Evolutionary conservation across 129 eudicot genomes (phyloP).

Genomic region (Arctium minus): DNA sequence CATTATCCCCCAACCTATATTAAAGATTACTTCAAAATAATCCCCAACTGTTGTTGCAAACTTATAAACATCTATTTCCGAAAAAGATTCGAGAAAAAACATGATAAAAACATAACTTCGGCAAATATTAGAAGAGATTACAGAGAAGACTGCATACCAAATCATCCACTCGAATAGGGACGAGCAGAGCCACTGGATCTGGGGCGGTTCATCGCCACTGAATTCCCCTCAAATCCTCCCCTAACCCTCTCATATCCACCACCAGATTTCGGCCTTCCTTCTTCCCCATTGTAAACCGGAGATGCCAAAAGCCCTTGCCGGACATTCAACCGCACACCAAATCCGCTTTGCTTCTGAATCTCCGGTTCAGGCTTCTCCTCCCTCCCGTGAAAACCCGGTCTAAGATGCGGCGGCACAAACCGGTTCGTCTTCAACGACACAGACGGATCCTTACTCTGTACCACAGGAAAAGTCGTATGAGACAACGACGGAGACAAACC

Average conservation of each 20-base stretch:
- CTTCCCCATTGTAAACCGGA: slow-evolving; percentile 32
- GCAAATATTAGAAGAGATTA: background rate
- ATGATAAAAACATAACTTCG: background rate
- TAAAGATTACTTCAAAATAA: background rate
- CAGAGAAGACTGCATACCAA: background rate
- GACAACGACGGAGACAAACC: slow-evolving; percentile 29
- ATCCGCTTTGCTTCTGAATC: slow-evolving; percentile 21
- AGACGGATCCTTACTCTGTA: slow-evolving; percentile 3
- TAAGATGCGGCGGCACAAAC: slow-evolving; percentile 76
- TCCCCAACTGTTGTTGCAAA: background rate
- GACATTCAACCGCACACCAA: background rate
- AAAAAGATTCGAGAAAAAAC: background rate
- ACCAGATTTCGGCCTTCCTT: slow-evolving; percentile 56
- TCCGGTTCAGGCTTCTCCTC: slow-evolving; percentile 53
- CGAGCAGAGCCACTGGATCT: slow-evolving; percentile 48
- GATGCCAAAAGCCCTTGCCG: slow-evolving; percentile 20
- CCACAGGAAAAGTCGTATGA: slow-evolving; percentile 6
- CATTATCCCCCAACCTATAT: background rate
- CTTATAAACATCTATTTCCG: background rate
- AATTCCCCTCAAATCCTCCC: slow-evolving; percentile 30
- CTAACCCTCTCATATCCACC: slow-evolving; percentile 53
- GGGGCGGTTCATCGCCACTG: slow-evolving; percentile 36
- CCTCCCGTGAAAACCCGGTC: slow-evolving; percentile 61
- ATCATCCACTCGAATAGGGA: slow-evolving; percentile 57
- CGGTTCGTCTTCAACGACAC: slow-evolving; percentile 28